A percentile compares a stretch with the other conserved stretches of the same genome.
phyloP scores from a whole-genome alignment of 2,329 filamentous ascomycete species.

The Trichoderma pleuroti region DNA sequence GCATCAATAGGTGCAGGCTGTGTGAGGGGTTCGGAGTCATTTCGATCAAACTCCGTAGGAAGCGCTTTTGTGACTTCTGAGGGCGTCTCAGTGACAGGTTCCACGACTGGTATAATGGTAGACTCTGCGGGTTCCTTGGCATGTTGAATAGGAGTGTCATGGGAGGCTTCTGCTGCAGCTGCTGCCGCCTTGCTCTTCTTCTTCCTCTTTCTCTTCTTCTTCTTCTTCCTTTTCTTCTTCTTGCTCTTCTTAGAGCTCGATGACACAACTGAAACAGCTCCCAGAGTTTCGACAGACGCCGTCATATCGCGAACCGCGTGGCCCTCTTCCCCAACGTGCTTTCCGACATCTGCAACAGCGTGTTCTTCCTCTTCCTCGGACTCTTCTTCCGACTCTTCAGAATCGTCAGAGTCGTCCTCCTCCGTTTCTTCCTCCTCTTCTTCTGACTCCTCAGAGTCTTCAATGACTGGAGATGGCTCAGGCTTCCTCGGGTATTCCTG shows the following conservation, averaged over 20 bases:
- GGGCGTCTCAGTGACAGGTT: neutral
- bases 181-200: neutral
- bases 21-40: neutral
- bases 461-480: neutral
- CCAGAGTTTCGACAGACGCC: slow-evolving; percentile 2
- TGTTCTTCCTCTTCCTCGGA: slow-evolving; percentile 1
- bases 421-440: neutral
- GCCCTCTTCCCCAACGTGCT: slow-evolving; percentile 1
- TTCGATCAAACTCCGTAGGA: neutral
- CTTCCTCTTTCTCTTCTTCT: neutral
- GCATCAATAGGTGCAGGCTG: neutral
- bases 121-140: neutral
- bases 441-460: slow-evolving; percentile 7
- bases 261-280: neutral
- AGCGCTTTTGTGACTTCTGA: neutral
- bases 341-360: neutral
- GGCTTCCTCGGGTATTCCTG: neutral
- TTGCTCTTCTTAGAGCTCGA: slow-evolving; percentile 21
- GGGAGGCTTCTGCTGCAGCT: neutral
- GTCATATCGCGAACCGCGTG: neutral
- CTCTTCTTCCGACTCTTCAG: slow-evolving; percentile 9
- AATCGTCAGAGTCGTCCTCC: slow-evolving; percentile 12
- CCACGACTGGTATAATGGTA: neutral
- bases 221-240: slow-evolving; percentile 21
- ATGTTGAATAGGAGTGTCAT: neutral